Conservation (phyloP, 805 yeast genomes). For the Yamadazyma philogaea region DNA sequence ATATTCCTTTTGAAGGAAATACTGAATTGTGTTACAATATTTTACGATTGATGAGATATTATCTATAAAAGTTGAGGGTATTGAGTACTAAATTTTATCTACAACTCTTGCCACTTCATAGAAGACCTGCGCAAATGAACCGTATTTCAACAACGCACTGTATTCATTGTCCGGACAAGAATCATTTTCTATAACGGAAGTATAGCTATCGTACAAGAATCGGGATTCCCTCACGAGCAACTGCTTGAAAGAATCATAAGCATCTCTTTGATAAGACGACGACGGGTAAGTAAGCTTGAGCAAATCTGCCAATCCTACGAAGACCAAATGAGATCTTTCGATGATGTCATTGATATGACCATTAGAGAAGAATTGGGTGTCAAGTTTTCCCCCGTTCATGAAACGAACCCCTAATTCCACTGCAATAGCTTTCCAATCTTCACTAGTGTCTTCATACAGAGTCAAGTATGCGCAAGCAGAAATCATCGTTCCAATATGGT, state of each 20-base stretch:
- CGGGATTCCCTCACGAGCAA: slow-evolving; percentile 21
- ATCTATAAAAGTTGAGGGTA: slow-evolving; percentile 4
- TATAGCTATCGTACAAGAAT: slow-evolving; percentile 15
- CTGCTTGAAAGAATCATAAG: slow-evolving; percentile 18
- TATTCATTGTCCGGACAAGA: slow-evolving; percentile 14
- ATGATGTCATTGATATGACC: slow-evolving; percentile 25
- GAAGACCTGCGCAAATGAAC: slow-evolving; percentile 22
- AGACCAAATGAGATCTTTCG: slow-evolving; percentile 24
- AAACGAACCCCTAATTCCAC: slow-evolving; percentile 19
- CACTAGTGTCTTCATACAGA: slow-evolving; percentile 11
- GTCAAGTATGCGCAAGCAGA: slow-evolving; percentile 23
- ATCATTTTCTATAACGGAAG: slow-evolving; percentile 6
- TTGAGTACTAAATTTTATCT: slow-evolving; percentile 13
- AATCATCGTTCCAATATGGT: slow-evolving; percentile 27
- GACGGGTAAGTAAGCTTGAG: slow-evolving; percentile 16
- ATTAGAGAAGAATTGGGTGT: slow-evolving; percentile 17
- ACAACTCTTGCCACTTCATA: slow-evolving; percentile 17
- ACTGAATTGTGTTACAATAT: slow-evolving; percentile 15
- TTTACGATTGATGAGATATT: slow-evolving; percentile 12
- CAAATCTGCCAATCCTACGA: slow-evolving; percentile 27
- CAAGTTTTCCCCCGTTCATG: slow-evolving; percentile 16
- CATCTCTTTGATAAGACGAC: slow-evolving; percentile 15
- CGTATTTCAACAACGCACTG: slow-evolving; percentile 18
- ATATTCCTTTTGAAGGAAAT: slow-evolving; percentile 18
- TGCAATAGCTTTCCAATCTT: slow-evolving; percentile 21